Evolutionary conservation across 352 stramenopile species (phyloP).

Genomic region (Pythium phragmitis): DNA sequence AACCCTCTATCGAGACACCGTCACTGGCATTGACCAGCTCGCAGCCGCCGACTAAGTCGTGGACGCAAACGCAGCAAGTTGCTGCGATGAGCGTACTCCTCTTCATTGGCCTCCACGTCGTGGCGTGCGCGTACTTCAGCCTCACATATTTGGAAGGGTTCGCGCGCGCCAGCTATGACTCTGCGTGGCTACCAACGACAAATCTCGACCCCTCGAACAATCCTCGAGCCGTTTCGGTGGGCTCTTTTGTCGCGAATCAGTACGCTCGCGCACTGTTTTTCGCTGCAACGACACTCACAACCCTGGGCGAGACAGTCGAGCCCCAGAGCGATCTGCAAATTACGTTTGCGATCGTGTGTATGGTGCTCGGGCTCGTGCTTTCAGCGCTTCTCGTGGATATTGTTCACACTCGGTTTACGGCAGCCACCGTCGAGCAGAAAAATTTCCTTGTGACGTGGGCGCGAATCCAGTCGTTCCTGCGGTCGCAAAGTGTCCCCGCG

Average conservation of each 20-base stretch:
- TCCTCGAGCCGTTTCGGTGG: not conserved
- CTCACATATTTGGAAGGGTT: constrained; percentile 31
- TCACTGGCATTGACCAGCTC: not conserved
- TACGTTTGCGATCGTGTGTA: constrained; percentile 35
- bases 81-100: constrained; percentile 11
- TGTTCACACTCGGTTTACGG: constrained; percentile 49
- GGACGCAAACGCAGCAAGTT: constrained; percentile 21
- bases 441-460: constrained; percentile 55
- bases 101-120: constrained; percentile 18
- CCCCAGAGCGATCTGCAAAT: constrained; percentile 36
- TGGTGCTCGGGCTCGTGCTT: constrained; percentile 44
- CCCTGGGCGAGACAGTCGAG: constrained; percentile 41
- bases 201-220: not conserved
- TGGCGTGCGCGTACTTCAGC: constrained; percentile 33
- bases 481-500: constrained; percentile 38
- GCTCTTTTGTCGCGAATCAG: constrained; percentile 23
- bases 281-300: constrained; percentile 43
- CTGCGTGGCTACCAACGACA: constrained; percentile 17
- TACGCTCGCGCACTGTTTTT: constrained; percentile 48
- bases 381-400: constrained; percentile 46
- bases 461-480: constrained; percentile 53
- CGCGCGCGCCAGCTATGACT: not conserved
- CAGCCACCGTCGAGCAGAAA: constrained; percentile 55
- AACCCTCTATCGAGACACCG: constrained; percentile 20
- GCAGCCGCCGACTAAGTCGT: not conserved